Evolutionary conservation across 768 basidiomycete genomes (phyloP), one percentile per base, ranked within the genome.

Genomic region (Amanita jacksonii): DNA sequence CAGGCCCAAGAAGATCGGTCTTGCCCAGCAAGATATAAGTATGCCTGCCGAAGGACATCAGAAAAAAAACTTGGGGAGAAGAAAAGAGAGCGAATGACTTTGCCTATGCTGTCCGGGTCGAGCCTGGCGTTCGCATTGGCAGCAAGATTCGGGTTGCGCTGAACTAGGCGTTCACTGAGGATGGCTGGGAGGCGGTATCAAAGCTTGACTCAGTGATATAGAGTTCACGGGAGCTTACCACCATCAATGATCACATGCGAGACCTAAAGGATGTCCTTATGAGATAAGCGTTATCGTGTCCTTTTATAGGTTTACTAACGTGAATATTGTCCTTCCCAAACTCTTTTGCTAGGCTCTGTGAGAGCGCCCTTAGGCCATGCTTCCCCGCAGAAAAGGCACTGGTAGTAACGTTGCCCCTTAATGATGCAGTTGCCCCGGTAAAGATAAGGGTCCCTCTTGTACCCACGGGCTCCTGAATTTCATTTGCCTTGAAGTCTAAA

Each of bases 191-290:
- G 20, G 4, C 31, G 31, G 13, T 20, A 24, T 34, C 22, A 42
- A 20, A 22, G 32, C 30, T 7, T 32, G 5, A 22, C 13, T 22
- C 4, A 18, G 8, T 20, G 6, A 8, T 33, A 41, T 6, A 27
- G 23, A 24, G 47, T 9, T 16, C 12, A n/a, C n/a, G 7, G 41
- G 10, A n/a, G 12, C 64, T 34, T 51, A 73, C 67, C 64, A 52
- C 85, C 85, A 51, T 87, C 85, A 37, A 86, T 81, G 48, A 85
- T 73, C 50, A 80, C 81, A 61, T 85, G 82, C 8, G 81, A 73
- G 38, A 84, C 73, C 77, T 78, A 47, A 18, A 24, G 2, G 28
- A 40, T 19, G 19, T 3, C n/a, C 6, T 6, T 28, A 12, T 6
- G 6, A 6, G 12, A 28, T n/a, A n/a, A n/a, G n/a, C n/a, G n/a